Evolutionary conservation across 2,329 filamentous ascomycete species (phyloP), one percentile per base, ranked within the genome.

Genomic region (Madurella fahalii): DNA sequence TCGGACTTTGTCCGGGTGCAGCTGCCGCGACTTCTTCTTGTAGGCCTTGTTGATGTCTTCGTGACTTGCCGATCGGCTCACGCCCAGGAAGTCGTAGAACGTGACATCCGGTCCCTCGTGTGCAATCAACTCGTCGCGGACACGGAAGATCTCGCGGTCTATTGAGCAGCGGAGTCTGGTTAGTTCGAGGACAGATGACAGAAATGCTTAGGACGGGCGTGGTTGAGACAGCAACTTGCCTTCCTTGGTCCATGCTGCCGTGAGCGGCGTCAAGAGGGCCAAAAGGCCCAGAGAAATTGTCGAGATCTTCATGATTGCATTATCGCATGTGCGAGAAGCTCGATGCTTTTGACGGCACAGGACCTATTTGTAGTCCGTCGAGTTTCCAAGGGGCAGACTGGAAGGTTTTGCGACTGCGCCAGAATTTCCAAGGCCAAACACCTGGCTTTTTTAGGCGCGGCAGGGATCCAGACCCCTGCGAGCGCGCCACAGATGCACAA

Each of bases 101-200:
- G 89, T 94, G 57, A 90, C 81, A 59, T 89, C 86, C 49, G 78
- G 67, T 54, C 94, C 91, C 71, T 96, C 89, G 61, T 84, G 77
- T 43, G 83, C 74, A 57, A 82, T 76, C 53, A 99, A 82, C 70
- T 97, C 94, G 74, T 96, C 91, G 67, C 87, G 87, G 59, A 99
- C 80, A 65, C 91, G 89, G 77, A 99, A 99, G 76, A 99, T 97
- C 75, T 99, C 94, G 69, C 95, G 90, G 74, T 99, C 94, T 95
- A 66, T 17, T 47, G 5, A 40, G n/a, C 5, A 18, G 30, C 15
- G 32, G 30, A 9, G 13, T 12, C 11, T 17, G 9, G 50, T 54
- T 16, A 57, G 50, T 37, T 40, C 16, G 3, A 9, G 39, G 8
- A 13, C 31, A 31, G 12, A 40, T 32, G 16, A 41, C 25, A 32